These are phyloP conservation scores for Perkinsus marinus DNA, from an alignment of 169 alveolate species.

Conservation along the genomic window DNA sequence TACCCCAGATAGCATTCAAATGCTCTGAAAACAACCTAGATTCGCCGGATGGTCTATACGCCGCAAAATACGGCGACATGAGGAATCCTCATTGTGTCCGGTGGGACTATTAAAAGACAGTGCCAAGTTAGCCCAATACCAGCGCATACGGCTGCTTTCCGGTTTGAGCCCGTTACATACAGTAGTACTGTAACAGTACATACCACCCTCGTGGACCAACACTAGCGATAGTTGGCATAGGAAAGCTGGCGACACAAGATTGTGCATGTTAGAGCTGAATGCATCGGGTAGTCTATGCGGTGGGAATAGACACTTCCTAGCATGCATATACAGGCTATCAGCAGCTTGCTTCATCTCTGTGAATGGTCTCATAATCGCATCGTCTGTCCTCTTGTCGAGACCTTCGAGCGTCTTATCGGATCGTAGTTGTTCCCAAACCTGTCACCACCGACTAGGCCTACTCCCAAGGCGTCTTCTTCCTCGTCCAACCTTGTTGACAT, in stretches of 20 bases:
- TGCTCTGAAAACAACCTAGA: no score
- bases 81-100: no score
- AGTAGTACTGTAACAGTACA: no score
- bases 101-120: no score
- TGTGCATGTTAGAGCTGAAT: neutral
- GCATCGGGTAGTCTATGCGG: neutral
- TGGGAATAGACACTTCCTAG: neutral
- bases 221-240: neutral
- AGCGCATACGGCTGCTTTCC: no score
- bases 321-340: neutral
- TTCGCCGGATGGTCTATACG: no score
- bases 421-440: neutral
- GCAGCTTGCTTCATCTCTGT: neutral
- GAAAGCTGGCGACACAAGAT: neutral
- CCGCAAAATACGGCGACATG: no score
- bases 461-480: neutral
- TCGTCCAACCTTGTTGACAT: neutral
- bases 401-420: neutral
- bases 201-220: neutral
- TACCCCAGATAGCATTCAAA: no score
- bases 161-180: no score
- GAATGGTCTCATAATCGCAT: neutral
- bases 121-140: no score
- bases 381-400: neutral
- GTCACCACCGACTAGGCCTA: neutral